phyloP scores from a whole-genome alignment of 768 basidiomycete genomes.

The Collybiopsis confluens region DNA sequence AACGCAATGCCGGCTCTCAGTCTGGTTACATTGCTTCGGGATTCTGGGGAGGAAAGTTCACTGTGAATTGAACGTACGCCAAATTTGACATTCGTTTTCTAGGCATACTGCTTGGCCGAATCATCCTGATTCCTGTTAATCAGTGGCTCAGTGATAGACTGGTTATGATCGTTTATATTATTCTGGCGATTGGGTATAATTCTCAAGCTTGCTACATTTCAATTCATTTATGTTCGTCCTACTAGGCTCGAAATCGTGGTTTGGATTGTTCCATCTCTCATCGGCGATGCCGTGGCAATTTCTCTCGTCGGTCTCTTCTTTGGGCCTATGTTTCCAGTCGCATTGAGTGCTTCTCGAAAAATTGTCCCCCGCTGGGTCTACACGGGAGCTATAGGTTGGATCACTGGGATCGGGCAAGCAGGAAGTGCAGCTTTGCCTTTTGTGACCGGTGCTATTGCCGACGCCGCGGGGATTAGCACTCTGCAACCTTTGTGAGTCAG shows the following conservation, averaged over 20 bases:
- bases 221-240: not conserved
- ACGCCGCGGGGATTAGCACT: conserved; percentile 54
- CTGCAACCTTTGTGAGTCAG: conserved; percentile 58
- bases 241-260: conserved; percentile 58
- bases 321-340: conserved; percentile 74
- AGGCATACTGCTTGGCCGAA: conserved; percentile 58
- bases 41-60: conserved; percentile 41
- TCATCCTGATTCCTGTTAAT: conserved; percentile 54
- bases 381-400: conserved; percentile 62
- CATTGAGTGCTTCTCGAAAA: conserved; percentile 65
- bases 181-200: conserved; percentile 45
- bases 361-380: conserved; percentile 71
- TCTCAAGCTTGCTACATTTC: not conserved
- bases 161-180: conserved; percentile 47
- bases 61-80: not conserved
- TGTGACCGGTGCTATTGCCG: conserved; percentile 65
- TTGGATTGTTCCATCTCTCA: conserved; percentile 65
- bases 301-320: conserved; percentile 63
- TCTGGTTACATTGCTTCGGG: conserved; percentile 58
- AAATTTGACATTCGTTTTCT: not conserved
- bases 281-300: conserved; percentile 61
- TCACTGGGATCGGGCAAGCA: conserved; percentile 64
- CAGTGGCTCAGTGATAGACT: conserved; percentile 52
- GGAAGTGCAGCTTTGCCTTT: conserved; percentile 73
- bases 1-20: conserved; percentile 40